Evolutionary conservation across 305 asterid genomes (phyloP), one percentile per base, ranked within the genome.

Genomic region (Fraxinus albicans): DNA sequence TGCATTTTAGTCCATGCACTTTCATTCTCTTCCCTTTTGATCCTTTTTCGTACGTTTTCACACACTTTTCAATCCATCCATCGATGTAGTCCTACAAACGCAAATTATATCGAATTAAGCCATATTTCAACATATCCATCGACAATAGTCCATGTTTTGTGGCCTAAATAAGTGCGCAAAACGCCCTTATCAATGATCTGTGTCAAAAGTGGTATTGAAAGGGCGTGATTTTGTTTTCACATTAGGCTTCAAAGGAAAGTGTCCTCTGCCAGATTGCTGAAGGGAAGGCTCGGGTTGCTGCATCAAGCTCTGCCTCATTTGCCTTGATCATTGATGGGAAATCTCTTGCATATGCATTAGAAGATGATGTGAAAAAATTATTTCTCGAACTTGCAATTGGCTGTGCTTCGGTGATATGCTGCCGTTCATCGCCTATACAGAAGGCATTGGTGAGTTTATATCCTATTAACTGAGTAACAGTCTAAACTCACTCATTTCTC

Each of bases 361-460:
- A 90, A 1, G 92, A 93, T 40, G 92, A 91, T 70, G 72, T 88
- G 35, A 92, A 93, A 86, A 85, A 87, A 27, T 73, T 83, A 77
- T 93, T 97, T 88, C 92, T 95, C 73, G 98, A 93, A 21, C 98
- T 97, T 69, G 98, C 99, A 35, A 78, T 92, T 34, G 77, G 86
- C 73, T 97, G 99, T 85, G 99, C 98, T 15, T 95, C 99, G 10
- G 99, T 97, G 25, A 97, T 97, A 40, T 97, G 99, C 88, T 97
- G 99, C 60, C 98, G 99, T 9, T 94, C 99, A 5, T 95, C 99
- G 1, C 99, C 99, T 25, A 97, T 93, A 82, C 99, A 97, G 88
- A 97, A 97, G 83, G 98, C 98, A 80, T 83, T 97, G 89, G 99
- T 94, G 82, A 92, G 98, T 90, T 80, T 58, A 15, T 47, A 29